Base-by-base conservation (phyloP, 169 alveolate species). In the Plasmodium yoelii region DNA sequence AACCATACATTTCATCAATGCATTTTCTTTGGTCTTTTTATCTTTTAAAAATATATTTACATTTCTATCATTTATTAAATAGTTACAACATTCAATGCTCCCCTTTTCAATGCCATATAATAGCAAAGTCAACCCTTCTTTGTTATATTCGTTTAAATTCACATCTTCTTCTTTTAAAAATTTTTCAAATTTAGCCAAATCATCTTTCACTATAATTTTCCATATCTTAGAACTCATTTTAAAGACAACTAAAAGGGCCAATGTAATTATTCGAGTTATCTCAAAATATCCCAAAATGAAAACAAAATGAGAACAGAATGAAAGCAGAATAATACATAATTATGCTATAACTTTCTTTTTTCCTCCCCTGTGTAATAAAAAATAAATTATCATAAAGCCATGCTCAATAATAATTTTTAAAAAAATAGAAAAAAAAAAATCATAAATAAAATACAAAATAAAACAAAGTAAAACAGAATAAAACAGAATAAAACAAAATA, bases 1-100 rank as follows among this genome's bases (percentile, higher is more conserved):
- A n/a, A 18, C 39, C 87, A 86, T 86, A 26, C 87, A 46, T 72
- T 86, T 86, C 91, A 86, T 86, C 57, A 86, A 47, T 19, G 91
- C 91, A 70, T 86, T 86, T 51, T 86, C 91, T 15, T 69, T 60
- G 9, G 44, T 47, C 39, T 86, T 86, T 59, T 70, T 86, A 71
- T 86, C 91, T 86, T 70, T 56, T 70, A 86, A 65, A 86, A 69
- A 70, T 13, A 86, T 59, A 69, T 86, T 61, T 4, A 86, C 91
- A 24, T 70, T 86, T 24, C 19, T 15, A 46, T 86, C 87, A 69
- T 61, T 60, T 49, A 86, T 63, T 44, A 86, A 72, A 64, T 63
- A 86, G 9, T 57, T 22, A 47, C 87, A 70, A 53, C 91, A 86
- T 70, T 55, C 91, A 8, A 49, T 47, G 15, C 87, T 57, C 13